Evolutionary conservation across 2,329 filamentous ascomycete genomes (phyloP), one percentile per base, ranked within the genome.

Genomic region (Neopestalotiopsis sp.): DNA sequence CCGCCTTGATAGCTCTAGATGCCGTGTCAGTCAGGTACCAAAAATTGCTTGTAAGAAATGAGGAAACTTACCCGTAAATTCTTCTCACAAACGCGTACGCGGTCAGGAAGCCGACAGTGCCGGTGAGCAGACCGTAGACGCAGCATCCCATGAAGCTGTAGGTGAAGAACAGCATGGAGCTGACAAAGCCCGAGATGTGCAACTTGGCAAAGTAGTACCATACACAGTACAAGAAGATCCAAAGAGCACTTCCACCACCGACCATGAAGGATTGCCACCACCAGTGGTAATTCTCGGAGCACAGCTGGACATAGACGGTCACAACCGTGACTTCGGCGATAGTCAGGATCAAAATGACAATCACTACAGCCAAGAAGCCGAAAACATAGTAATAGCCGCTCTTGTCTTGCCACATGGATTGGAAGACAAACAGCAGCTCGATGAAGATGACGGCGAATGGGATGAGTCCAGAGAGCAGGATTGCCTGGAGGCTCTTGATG

Each of bases 351-450:
- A 96, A 82, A 68, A 96, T 92, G 12, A 89, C 82, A 30, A 86
- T 90, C 10, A 96, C 91, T 17, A 94, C 89, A 7, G 91, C 90
- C 71, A 96, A 81, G 82, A 95, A 97, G 12, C 94, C 94, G 77
- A 96, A 97, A 28, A 97, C 91, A 80, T 97, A 97, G 81, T 97
- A 97, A 80, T 95, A 97, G 6, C 93, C 93, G 76, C 90, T 94
- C 84, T 97, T 97, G 81, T 97, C 94, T 79, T 95, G 92, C 92
- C 94, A 96, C 42, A 97, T 80, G 63, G 92, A 94, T 81, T 94
- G 93, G 81, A 97, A 96, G 64, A 96, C 91, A 78, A 95, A 96
- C 57, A 95, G 85, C 14, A 97, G 86, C 81, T 97, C 94, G 75
- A 97, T 94, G 79, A 95, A 96, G 73, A 97, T 91, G 68, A 97